These are phyloP conservation scores for Torrubiellomyces zombiae DNA, from an alignment of 2,329 filamentous ascomycete species.

Conservation along the genomic window DNA sequence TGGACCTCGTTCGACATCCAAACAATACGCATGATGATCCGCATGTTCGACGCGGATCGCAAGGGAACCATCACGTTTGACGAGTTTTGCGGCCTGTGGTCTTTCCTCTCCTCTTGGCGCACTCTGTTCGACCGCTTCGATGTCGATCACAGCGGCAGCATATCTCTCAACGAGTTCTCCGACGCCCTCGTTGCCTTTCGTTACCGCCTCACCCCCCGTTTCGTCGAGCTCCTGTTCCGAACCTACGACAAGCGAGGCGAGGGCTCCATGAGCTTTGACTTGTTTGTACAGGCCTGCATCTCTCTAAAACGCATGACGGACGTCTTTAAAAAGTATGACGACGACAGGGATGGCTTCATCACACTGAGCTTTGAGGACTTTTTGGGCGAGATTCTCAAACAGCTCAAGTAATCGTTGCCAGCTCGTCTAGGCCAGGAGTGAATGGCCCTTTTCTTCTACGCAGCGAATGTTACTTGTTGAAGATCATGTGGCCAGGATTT, in stretches of 20 bases:
- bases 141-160: slow-evolving; percentile 70
- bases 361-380: slow-evolving; percentile 73
- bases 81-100: slow-evolving; percentile 94
- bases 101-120: slow-evolving; percentile 87
- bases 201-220: slow-evolving; percentile 71
- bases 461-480: no score
- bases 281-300: slow-evolving; percentile 97
- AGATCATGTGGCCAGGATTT: no score
- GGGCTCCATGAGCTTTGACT: slow-evolving; percentile 73
- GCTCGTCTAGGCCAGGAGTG: no score
- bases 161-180: slow-evolving; percentile 71
- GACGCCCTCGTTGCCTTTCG: slow-evolving; percentile 87
- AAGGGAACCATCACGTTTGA: slow-evolving; percentile 82
- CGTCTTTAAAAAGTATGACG: slow-evolving; percentile 97
- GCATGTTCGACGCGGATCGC: slow-evolving; percentile 94
- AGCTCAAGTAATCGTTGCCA: slow-evolving; percentile 36
- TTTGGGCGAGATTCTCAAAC: slow-evolving; percentile 49
- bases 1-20: slow-evolving; percentile 86
- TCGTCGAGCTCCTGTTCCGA: slow-evolving; percentile 70
- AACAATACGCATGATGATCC: slow-evolving; percentile 97
- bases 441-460: no score
- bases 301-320: slow-evolving; percentile 97
- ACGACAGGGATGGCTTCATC: slow-evolving; percentile 87
- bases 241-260: slow-evolving; percentile 69
- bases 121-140: slow-evolving; percentile 92